phyloP scores from a whole-genome alignment of 768 basidiomycete species.

The Phylloporus arenicola region DNA sequence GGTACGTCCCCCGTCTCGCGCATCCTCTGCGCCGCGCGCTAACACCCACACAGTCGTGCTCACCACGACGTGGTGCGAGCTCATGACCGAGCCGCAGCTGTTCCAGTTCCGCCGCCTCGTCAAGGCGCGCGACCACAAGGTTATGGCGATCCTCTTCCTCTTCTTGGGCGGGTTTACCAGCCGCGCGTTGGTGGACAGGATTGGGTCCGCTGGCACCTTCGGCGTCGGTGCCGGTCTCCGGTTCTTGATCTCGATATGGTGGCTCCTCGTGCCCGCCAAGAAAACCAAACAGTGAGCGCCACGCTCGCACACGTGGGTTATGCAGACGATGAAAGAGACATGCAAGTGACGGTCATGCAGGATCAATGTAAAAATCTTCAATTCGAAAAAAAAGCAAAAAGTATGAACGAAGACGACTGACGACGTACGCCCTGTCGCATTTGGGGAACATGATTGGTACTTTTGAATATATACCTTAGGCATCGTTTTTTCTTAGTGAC shows the following conservation, averaged over 20 bases:
- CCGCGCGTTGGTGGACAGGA: constrained; percentile 51
- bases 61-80: constrained; percentile 86
- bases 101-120: constrained; percentile 52
- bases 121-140: constrained; percentile 62
- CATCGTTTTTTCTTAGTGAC: neutral
- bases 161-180: constrained; percentile 73
- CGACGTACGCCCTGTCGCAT: constrained; percentile 11
- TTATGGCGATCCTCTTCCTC: constrained; percentile 59
- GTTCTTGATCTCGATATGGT: constrained; percentile 53
- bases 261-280: constrained; percentile 55
- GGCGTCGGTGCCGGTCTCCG: constrained; percentile 63
- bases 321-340: neutral
- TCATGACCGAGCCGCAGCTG: constrained; percentile 75
- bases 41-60: constrained; percentile 53
- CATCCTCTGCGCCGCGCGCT: neutral
- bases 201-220: constrained; percentile 61
- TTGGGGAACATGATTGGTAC: constrained; percentile 3
- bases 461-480: constrained; percentile 8
- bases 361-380: neutral
- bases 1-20: constrained; percentile 39
- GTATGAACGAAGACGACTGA: constrained; percentile 1
- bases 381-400: neutral
- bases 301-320: no score
- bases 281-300: constrained; percentile 4
- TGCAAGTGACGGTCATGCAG: neutral